phyloP scores from a whole-genome alignment of 73 alveolate genomes.

The Symbiodinium natans region DNA sequence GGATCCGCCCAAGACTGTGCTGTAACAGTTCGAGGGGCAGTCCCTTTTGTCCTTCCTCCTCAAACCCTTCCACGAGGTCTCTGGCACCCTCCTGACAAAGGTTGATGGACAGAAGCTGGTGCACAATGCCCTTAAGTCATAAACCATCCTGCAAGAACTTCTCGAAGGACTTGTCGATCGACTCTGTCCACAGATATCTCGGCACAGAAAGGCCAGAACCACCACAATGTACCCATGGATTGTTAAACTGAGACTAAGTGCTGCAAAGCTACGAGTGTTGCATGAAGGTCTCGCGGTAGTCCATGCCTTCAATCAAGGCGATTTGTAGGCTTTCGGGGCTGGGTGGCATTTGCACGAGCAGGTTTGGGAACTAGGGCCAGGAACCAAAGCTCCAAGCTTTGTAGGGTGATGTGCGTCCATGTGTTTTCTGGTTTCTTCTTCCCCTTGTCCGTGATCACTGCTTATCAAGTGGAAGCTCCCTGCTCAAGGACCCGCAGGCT shows the following conservation, averaged over 20 bases:
- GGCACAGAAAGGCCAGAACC: not conserved
- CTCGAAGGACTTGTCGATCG: conserved; percentile 95
- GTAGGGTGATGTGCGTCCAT: no score
- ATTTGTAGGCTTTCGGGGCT: no score
- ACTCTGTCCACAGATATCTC: conserved; percentile 98
- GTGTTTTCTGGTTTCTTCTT: no score
- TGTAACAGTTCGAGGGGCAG: not conserved
- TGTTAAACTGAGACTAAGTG: not conserved
- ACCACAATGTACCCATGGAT: no score
- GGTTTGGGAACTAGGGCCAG: no score
- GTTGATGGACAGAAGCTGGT: no score
- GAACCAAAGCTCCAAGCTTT: no score
- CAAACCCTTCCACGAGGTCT: conserved; percentile 96
- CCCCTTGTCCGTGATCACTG: no score
- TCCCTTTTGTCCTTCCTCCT: conserved; percentile 54
- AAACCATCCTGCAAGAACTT: conserved; percentile 47
- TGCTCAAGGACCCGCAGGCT: no score
- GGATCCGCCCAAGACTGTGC: not conserved
- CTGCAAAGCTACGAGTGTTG: conserved; percentile 95
- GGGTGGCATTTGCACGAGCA: no score
- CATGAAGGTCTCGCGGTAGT: conserved; percentile 96
- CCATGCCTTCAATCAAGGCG: conserved; percentile 37
- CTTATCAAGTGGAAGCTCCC: no score
- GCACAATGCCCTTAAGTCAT: no score
- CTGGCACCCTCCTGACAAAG: conserved; percentile 95